Conservation (phyloP, 441 rosid species). For the Hura crepitans region DNA sequence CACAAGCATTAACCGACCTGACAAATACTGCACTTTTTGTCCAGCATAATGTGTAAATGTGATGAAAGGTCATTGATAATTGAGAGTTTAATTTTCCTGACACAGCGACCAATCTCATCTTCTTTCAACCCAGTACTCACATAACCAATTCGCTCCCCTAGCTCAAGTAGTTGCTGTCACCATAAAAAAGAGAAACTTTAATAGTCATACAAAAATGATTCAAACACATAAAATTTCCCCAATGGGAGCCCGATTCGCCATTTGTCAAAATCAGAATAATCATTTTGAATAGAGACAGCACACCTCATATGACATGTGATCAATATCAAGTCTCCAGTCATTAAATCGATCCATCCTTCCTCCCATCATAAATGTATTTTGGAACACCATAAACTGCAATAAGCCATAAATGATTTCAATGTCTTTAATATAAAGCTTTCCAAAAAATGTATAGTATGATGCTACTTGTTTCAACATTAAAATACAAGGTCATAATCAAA, state of each 20-base stretch:
- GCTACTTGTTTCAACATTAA: not conserved
- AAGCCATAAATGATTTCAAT: not conserved
- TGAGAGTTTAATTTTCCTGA: slow-evolving; percentile 49
- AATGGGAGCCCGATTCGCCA: not conserved
- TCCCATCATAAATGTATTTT: slow-evolving; percentile 60
- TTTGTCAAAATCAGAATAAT: not conserved
- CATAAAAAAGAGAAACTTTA: not conserved
- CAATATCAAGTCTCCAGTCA: slow-evolving; percentile 79
- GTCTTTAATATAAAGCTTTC: not conserved
- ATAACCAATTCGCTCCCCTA: slow-evolving; percentile 80
- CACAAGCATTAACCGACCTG: slow-evolving; percentile 46
- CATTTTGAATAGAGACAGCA: slow-evolving; percentile 6
- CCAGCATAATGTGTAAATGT: slow-evolving; percentile 31
- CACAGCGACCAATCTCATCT: slow-evolving; percentile 60
- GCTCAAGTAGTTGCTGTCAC: slow-evolving; percentile 81
- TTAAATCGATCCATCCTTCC: slow-evolving; percentile 58
- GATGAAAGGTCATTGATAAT: slow-evolving; percentile 31
- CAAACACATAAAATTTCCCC: not conserved
- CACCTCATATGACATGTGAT: slow-evolving; percentile 89
- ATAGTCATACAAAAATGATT: not conserved
- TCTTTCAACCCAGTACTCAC: slow-evolving; percentile 82
- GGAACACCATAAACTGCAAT: slow-evolving; percentile 68
- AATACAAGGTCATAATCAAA: not conserved
- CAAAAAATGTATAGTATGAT: not conserved
- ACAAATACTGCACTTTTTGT: slow-evolving; percentile 78